Evolutionary conservation across 1,139 yeast genomes (phyloP), one percentile per base, ranked within the genome.

Genomic region (Debaryomyces psychrophilus): DNA sequence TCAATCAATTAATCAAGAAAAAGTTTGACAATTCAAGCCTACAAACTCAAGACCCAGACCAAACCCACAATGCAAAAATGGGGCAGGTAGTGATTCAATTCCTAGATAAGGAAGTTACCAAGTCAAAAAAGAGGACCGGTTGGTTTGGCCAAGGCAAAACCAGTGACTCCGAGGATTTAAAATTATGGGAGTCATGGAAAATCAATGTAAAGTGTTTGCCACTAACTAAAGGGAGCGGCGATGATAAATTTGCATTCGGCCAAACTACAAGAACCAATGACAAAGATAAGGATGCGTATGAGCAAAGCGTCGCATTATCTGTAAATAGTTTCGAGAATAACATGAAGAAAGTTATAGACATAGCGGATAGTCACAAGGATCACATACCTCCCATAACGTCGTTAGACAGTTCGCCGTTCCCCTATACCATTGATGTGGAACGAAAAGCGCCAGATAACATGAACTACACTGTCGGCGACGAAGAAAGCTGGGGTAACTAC

Each of bases 361-460:
- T 69, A 20, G 81, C 75, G 12, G 87, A 85, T 56, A 57, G 62
- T 4, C 74, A 83, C 56, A 84, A 81, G 56, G 79, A 73, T 44
- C 90, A 85, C 54, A 82, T 87, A 3, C 95, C 95, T 1, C 87
- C 89, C 0, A 85, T 87, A 17, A 81, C 87, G 5, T 78, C 87
- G 1, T 69, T 84, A 11, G 90, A 84, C 9, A 69, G 79, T 27
- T 68, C 82, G 14, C 92, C 93, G 3, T 87, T 87, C 55, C 89
- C 89, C 0, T 87, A 82, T 58, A 56, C 55, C 5, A 71, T 75
- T 17, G 57, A 60, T 12, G 59, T 73, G 27, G 60, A 57, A 41
- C 49, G 45, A 35, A 45, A 47, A 63, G 67, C 44, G 17, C 31
- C 48, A 40, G 23, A 57, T 47, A 31, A 44, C 44, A 26, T 46